A percentile compares a stretch with the other conserved stretches of the same genome.
phyloP scores from a whole-genome alignment of 176 grass and related monocot genomes.

The Saccharum spontaneum region DNA sequence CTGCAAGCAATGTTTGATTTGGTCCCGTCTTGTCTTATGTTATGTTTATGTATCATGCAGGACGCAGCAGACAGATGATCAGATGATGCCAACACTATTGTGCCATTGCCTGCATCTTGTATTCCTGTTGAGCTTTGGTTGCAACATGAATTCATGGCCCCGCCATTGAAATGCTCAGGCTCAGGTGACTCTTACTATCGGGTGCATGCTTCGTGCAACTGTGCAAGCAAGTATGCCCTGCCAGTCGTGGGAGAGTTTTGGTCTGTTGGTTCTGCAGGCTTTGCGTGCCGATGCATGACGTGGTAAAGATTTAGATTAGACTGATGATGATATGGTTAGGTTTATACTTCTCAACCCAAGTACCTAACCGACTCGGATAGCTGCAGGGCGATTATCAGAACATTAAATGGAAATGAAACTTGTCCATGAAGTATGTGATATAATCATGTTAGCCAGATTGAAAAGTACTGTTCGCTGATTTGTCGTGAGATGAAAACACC shows the following conservation, averaged over 20 bases:
- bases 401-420: background rate
- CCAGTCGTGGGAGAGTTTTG: background rate
- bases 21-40: background rate
- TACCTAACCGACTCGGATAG: background rate
- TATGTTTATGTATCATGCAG: background rate
- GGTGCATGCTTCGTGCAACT: background rate
- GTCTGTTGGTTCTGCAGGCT: background rate
- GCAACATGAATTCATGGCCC: background rate
- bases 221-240: no score
- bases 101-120: background rate
- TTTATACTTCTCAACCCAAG: background rate
- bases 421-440: background rate
- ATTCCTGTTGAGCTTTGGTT: background rate
- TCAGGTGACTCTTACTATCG: no score
- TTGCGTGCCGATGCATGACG: background rate
- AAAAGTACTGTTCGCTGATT: no score
- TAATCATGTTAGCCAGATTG: no score
- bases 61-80: background rate
- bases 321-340: background rate
- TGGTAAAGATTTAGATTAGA: background rate
- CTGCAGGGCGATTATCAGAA: background rate
- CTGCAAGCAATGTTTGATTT: background rate
- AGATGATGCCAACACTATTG: background rate
- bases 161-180: no score
- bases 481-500: no score